Base-by-base conservation (phyloP, 1,139 yeast species). In the Meyerozyma sp. region DNA sequence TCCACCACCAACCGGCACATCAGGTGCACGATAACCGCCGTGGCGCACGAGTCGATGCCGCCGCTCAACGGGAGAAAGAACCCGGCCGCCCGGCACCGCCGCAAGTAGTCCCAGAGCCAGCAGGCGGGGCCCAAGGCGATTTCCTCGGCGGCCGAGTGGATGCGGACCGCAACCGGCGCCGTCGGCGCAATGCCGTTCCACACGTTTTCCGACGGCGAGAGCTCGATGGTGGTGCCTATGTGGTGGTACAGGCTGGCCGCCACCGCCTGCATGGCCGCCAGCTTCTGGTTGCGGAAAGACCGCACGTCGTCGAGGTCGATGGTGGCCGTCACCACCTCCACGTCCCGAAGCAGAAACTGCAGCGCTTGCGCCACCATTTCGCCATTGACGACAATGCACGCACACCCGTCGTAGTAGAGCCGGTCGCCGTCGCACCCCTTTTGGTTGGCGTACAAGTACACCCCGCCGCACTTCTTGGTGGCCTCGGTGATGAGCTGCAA, bases 341-440 rank as follows among this genome's bases (percentile, higher is more conserved):
- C 96, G 55, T 93, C 99, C 39, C 79, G 74, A 45, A 93, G 68
- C 1, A 95, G 82, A 56, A 93, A 93, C 62, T 93, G 98, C 1
- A 86, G 73, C 1, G 95, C 98, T 62, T 93, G 98, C 0, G 96
- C 97, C 8, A 93, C 84, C 49, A 93, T 82, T 46, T 81, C 68
- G 35, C 98, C 98, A 61, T 94, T 93, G 42, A 91, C 89, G 6
- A 91, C 88, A 60, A 94, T 93, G 57, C 89, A 72, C 0, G 98
- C 96, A 66, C 96, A 88, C 1, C 99, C 99, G 64, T 93, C 99
- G 58, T 93, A 93, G 63, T 94, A 93, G 43, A 93, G 68, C 47
- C 99, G 76, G 60, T 94, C 99, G 51, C 99, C 99, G 62, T 94
- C 99, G 62, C 99, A 93, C 6, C 99, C 99, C 49, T 85, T 83